A percentile compares a stretch with the other conserved stretches of the same genome.
These are phyloP conservation scores for Solanum bulbocastanum DNA, from an alignment of 257 asterid genomes.

Conservation along the genomic window DNA sequence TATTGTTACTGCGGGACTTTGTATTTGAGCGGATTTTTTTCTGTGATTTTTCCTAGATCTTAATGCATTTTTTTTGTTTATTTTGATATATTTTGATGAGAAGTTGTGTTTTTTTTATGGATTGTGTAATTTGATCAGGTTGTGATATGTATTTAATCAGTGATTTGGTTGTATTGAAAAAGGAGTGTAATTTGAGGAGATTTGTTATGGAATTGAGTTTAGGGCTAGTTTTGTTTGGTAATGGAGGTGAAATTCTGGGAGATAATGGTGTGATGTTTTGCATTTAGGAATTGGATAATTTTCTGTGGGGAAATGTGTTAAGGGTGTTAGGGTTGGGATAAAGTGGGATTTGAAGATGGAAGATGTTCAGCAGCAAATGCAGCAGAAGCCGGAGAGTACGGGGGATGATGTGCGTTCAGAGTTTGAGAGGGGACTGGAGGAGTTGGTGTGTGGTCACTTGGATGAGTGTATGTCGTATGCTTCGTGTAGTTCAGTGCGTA, in stretches of 20 bases:
- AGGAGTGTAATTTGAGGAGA: constrained; percentile 12
- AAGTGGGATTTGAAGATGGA: constrained; percentile 42
- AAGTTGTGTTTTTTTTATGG: neutral
- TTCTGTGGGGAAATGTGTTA: neutral
- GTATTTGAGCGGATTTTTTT: neutral
- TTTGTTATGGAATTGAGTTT: constrained; percentile 21
- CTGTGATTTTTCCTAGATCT: constrained; percentile 18
- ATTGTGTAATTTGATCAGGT: constrained; percentile 46
- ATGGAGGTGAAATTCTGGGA: neutral
- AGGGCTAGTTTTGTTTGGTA: constrained; percentile 22
- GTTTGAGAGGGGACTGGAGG: constrained; percentile 89
- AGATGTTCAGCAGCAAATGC: constrained; percentile 66
- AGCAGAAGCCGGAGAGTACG: constrained; percentile 84
- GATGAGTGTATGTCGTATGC: constrained; percentile 88
- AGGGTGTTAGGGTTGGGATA: constrained; percentile 14
- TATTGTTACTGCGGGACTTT: constrained; percentile 2
- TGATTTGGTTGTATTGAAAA: constrained; percentile 22
- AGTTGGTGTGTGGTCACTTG: constrained; percentile 71
- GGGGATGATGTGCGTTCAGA: constrained; percentile 52
- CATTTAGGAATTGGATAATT: neutral
- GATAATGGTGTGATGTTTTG: neutral
- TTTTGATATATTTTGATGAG: neutral
- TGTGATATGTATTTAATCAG: constrained; percentile 25
- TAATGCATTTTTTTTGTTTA: neutral
- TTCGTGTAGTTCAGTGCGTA: constrained; percentile 67